Conservation (phyloP, 2,329 filamentous ascomycete genomes). For the Penicillium sumatraense region DNA sequence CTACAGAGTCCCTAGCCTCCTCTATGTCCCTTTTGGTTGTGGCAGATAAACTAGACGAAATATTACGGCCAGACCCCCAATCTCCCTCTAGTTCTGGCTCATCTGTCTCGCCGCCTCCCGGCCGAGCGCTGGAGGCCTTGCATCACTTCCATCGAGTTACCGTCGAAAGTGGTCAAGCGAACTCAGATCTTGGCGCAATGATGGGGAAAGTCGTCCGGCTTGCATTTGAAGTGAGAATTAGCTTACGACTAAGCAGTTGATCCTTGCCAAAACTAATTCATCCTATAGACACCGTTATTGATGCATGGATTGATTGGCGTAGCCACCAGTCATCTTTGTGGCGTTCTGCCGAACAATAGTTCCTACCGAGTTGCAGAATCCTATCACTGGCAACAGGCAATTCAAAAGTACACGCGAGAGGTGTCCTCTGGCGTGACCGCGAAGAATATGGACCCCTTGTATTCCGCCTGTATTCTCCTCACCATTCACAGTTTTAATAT, state of each 20-base stretch:
- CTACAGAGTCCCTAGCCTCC: constrained; percentile 22
- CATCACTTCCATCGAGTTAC: constrained; percentile 33
- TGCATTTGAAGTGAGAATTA: constrained; percentile 35
- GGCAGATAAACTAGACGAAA: constrained; percentile 28
- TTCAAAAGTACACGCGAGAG: constrained; percentile 40
- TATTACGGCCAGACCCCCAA: constrained; percentile 18
- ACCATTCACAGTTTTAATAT: constrained; percentile 39
- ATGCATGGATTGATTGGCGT: constrained; percentile 44
- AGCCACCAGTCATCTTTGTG: constrained; percentile 37
- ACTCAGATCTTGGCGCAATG: constrained; percentile 22
- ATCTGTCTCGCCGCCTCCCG: not conserved
- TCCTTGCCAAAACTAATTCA: not conserved
- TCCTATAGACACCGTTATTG: constrained; percentile 38
- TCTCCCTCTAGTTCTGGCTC: not conserved
- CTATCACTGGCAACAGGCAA: constrained; percentile 45
- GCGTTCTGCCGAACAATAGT: constrained; percentile 29
- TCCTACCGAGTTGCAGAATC: constrained; percentile 35
- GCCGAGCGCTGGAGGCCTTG: constrained; percentile 27
- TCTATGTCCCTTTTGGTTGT: constrained; percentile 27
- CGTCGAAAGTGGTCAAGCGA: constrained; percentile 16
- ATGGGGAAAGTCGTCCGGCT: constrained; percentile 31
- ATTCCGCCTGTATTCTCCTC: constrained; percentile 44
- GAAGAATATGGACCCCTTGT: constrained; percentile 44
- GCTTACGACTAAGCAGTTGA: too few species aligned
- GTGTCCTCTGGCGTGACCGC: constrained; percentile 28